Percentiles rank a stretch among this genome's conserved stretches.
Evolutionary conservation across 139 green algal species (phyloP).

Genomic region (Desmodesmus armatus): DNA sequence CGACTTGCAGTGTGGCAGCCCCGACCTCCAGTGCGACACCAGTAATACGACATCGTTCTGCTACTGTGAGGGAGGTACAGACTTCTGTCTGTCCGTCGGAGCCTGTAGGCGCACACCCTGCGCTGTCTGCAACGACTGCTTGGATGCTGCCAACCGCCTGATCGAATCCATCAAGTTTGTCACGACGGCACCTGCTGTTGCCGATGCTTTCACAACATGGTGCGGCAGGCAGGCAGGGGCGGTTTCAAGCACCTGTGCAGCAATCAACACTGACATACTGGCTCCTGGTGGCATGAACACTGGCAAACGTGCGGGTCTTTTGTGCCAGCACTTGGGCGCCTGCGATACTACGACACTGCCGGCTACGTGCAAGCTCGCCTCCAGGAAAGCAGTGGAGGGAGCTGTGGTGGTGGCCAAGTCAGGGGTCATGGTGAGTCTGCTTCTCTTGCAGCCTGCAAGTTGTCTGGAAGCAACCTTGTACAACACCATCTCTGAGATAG

Average conservation of each 20-base stretch:
- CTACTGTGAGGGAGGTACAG: not conserved
- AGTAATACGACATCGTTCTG: not conserved
- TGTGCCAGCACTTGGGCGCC: not conserved
- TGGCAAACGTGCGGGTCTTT: not conserved
- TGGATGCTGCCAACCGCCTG: not conserved
- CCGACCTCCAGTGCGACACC: not conserved
- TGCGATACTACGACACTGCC: not conserved
- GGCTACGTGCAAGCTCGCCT: not conserved
- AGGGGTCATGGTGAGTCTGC: no score
- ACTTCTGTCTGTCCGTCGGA: not conserved
- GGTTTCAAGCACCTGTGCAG: not conserved
- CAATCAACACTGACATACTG: not conserved
- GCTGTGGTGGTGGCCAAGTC: no score
- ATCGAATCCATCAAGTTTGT: not conserved
- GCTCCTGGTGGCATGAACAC: not conserved
- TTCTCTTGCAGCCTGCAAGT: no score
- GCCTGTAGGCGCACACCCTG: not conserved
- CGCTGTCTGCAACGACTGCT: not conserved
- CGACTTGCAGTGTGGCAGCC: not conserved
- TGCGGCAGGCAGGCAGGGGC: not conserved
- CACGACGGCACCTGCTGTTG: not conserved
- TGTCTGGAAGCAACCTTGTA: no score
- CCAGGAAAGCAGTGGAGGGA: not conserved
- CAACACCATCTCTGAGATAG: no score
- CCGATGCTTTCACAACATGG: not conserved